Conservation (phyloP, 805 yeast species). For the Jamesozyma spencerorum region DNA sequence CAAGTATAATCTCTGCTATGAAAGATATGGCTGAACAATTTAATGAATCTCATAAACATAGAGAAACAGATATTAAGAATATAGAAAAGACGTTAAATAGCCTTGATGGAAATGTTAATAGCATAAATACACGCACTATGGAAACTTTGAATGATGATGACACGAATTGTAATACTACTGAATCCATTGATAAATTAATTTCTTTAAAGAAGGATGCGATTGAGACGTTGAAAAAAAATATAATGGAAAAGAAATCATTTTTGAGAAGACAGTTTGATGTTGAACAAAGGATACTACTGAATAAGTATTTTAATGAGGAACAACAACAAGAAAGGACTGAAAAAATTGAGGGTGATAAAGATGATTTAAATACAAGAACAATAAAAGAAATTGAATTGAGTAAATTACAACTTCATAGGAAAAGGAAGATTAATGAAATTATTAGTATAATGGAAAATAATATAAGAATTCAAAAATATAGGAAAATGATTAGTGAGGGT, state of each 20-base stretch:
- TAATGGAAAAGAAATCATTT: constrained; percentile 16
- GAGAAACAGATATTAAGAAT: constrained; percentile 34
- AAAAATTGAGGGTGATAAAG: constrained; percentile 7
- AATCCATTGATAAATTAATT: constrained; percentile 34
- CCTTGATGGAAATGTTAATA: constrained; percentile 16
- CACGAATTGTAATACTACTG: constrained; percentile 38
- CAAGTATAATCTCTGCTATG: constrained; percentile 20
- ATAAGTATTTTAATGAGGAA: constrained; percentile 3
- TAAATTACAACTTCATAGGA: constrained; percentile 36
- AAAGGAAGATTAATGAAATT: constrained; percentile 30
- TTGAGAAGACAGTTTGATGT: constrained; percentile 23
- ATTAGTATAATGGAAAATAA: constrained; percentile 32
- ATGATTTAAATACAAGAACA: constrained; percentile 16
- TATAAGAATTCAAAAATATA: constrained; percentile 53
- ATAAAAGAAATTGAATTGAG: constrained; percentile 29
- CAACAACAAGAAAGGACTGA: constrained; percentile 7
- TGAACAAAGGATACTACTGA: constrained; percentile 22
- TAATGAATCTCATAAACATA: constrained; percentile 41
- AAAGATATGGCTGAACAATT: constrained; percentile 44
- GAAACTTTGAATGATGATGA: constrained; percentile 47
- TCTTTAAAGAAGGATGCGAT: constrained; percentile 8
- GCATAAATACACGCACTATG: constrained; percentile 18
- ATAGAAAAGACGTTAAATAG: constrained; percentile 20
- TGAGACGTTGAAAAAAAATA: constrained; percentile 7
- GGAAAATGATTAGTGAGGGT: constrained; percentile 57